Conservation (phyloP, 192 early-diverging fungal species). For the Coemansia sp. region DNA sequence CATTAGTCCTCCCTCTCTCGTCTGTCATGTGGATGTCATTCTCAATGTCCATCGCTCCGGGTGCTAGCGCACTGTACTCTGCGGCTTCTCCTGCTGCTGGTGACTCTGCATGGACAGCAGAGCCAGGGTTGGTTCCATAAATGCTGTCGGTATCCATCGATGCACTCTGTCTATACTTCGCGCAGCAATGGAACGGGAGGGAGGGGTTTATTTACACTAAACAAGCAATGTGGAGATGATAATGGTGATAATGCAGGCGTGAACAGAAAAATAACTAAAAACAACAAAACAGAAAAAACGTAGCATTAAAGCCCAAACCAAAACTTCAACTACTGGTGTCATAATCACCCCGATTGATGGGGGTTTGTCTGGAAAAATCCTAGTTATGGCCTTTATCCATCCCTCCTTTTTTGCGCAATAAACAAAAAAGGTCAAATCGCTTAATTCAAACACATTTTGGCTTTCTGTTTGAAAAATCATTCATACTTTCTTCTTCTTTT, state of each 20-base stretch:
- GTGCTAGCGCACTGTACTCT: background rate
- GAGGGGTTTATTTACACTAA: background rate
- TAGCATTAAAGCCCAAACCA: too few species aligned
- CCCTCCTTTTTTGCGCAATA: too few species aligned
- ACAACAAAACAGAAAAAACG: background rate
- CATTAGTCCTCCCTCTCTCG: background rate
- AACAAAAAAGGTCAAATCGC: too few species aligned
- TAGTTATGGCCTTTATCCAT: too few species aligned
- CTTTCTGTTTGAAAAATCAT: background rate
- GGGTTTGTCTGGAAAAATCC: too few species aligned
- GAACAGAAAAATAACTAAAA: background rate
- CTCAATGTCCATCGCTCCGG: constrained; percentile 11
- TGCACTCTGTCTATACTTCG: background rate
- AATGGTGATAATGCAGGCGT: background rate
- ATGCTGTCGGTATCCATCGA: background rate
- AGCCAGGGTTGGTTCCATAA: background rate
- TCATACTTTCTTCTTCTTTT: background rate
- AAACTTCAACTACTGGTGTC: too few species aligned
- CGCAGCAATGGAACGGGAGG: background rate
- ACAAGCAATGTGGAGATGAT: background rate
- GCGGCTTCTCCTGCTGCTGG: background rate
- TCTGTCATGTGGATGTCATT: background rate
- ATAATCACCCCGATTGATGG: too few species aligned
- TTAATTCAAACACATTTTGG: too few species aligned
- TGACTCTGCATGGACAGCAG: background rate